Percentiles rank a stretch among this genome's conserved stretches.
These are phyloP conservation scores for Pascua sp. DNA, from an alignment of 1,284 basidiomycete genomes.

Conservation along the genomic window DNA sequence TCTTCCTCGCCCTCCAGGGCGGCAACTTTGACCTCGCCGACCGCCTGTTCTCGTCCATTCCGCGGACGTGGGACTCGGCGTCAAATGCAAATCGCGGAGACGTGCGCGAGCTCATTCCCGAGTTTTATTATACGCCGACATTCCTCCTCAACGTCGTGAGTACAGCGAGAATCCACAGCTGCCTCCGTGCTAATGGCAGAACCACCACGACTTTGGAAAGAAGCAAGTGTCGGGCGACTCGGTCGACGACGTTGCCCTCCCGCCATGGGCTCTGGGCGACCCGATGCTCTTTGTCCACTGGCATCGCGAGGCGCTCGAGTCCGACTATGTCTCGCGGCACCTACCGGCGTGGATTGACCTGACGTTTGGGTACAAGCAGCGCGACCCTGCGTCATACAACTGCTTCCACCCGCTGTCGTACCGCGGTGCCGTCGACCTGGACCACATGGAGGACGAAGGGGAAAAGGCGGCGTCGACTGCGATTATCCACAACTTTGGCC, in stretches of 20 bases:
- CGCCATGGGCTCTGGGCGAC: conserved; percentile 84
- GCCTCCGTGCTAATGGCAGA: conserved; percentile 39
- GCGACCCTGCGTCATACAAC: conserved; percentile 72
- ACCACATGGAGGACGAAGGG: conserved; percentile 75
- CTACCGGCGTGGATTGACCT: conserved; percentile 91
- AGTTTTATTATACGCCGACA: conserved; percentile 66
- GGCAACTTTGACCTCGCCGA: conserved; percentile 97
- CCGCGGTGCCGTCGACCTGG: conserved; percentile 85
- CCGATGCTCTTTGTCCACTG: conserved; percentile 76
- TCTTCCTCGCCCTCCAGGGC: conserved; percentile 72
- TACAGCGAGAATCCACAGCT: conserved; percentile 60
- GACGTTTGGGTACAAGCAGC: conserved; percentile 74
- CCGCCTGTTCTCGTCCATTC: conserved; percentile 78
- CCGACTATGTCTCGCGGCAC: conserved; percentile 78
- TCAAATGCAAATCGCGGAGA: conserved; percentile 83
- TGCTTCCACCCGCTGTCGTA: conserved; percentile 94
- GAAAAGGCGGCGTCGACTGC: conserved; percentile 89
- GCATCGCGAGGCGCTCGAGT: conserved; percentile 85
- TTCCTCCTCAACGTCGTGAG: conserved; percentile 56
- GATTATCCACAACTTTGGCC: conserved; percentile 93
- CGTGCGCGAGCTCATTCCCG: conserved; percentile 89
- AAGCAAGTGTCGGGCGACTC: conserved; percentile 75
- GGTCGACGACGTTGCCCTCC: conserved; percentile 83
- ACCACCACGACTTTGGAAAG: conserved; percentile 76
- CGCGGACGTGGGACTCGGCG: conserved; percentile 78